Percentiles rank a stretch among this genome's conserved stretches.
phyloP scores from a whole-genome alignment of 805 yeast genomes.

The Saturnispora kantuleensis region DNA sequence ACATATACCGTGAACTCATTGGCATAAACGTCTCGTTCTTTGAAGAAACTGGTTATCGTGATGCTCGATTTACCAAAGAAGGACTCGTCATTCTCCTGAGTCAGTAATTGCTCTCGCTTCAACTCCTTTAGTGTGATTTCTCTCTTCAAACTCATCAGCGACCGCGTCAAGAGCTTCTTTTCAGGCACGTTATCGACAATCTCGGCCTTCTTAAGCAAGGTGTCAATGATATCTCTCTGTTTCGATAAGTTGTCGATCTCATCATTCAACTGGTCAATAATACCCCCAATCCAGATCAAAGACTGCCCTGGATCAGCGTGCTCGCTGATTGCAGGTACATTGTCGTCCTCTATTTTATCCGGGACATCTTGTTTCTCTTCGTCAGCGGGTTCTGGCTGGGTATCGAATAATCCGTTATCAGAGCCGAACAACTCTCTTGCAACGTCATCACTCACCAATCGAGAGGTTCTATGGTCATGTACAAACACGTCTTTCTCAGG shows the following conservation, averaged over 20 bases:
- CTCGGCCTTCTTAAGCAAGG: constrained; percentile 72
- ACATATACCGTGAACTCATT: constrained; percentile 61
- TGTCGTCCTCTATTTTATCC: not conserved
- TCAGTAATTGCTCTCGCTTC: constrained; percentile 68
- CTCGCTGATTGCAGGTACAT: not conserved
- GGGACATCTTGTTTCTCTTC: no score
- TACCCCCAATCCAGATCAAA: constrained; percentile 43
- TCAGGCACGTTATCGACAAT: constrained; percentile 69
- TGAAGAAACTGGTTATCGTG: constrained; percentile 42
- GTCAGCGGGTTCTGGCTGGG: no score
- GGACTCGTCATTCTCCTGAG: constrained; percentile 75
- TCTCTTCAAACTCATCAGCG: constrained; percentile 53
- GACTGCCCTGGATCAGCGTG: no score
- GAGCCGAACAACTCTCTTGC: constrained; percentile 27
- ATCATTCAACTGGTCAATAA: constrained; percentile 46
- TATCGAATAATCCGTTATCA: constrained; percentile 15
- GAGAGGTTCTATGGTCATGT: constrained; percentile 14
- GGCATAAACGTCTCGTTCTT: constrained; percentile 41
- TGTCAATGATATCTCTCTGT: constrained; percentile 56
- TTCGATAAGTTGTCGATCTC: constrained; percentile 50
- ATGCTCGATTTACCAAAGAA: constrained; percentile 58
- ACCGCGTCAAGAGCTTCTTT: constrained; percentile 55
- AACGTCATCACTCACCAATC: constrained; percentile 22
- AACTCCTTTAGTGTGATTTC: constrained; percentile 70
- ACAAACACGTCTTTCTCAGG: not conserved